These are phyloP conservation scores for Sugiyamaella pinicola DNA, from an alignment of 1,139 yeast species.

Conservation along the genomic window DNA sequence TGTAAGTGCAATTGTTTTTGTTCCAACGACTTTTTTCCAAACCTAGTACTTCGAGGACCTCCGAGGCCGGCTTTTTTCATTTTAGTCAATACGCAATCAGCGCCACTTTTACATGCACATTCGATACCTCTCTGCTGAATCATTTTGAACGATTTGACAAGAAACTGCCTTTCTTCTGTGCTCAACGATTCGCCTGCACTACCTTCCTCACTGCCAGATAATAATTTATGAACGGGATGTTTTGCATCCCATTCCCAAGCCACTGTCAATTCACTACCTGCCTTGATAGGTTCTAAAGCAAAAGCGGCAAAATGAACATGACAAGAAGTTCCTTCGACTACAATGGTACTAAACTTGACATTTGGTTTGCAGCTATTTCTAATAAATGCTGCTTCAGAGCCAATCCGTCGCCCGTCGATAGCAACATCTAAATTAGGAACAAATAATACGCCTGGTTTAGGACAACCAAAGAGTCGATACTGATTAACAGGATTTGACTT, in stretches of 20 bases:
- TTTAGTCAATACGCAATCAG: constrained; percentile 34
- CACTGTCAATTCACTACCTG: constrained; percentile 69
- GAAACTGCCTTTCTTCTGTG: constrained; percentile 33
- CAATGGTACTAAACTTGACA: constrained; percentile 60
- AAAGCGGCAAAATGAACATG: constrained; percentile 59
- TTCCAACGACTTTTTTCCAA: constrained; percentile 7
- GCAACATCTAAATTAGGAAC: constrained; percentile 57
- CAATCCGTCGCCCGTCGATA: constrained; percentile 77
- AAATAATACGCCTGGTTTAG: constrained; percentile 74
- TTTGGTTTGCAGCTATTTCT: constrained; percentile 77
- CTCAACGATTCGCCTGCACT: constrained; percentile 37
- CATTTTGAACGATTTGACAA: constrained; percentile 30
- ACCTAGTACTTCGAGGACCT: constrained; percentile 22
- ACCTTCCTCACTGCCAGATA: constrained; percentile 33
- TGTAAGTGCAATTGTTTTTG: constrained; percentile 14
- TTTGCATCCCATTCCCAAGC: constrained; percentile 86
- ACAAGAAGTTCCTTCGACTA: constrained; percentile 47
- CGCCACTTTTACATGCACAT: constrained; percentile 59
- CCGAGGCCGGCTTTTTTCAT: constrained; percentile 32
- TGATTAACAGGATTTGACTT: constrained; percentile 69
- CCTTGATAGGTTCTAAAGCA: constrained; percentile 58
- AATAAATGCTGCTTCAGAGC: constrained; percentile 74
- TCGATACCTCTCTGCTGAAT: constrained; percentile 56
- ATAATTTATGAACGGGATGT: constrained; percentile 69
- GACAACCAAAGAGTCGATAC: constrained; percentile 77